These are phyloP conservation scores for Cruciata laevipes DNA, from an alignment of 257 asterid genomes.

Conservation along the genomic window DNA sequence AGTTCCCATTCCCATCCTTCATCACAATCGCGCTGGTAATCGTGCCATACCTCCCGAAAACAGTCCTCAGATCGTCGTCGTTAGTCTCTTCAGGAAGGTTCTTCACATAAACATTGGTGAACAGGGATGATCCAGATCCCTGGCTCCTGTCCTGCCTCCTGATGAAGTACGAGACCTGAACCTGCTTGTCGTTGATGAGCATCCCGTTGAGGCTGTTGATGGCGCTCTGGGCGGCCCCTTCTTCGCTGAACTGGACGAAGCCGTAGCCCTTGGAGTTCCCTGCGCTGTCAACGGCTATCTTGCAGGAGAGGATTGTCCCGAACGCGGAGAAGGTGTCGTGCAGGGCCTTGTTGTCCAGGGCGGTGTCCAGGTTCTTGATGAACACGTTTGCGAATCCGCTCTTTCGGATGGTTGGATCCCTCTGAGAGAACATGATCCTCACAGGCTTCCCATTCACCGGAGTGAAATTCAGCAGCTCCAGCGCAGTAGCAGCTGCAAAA, in stretches of 20 bases:
- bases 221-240: slow-evolving; percentile 63
- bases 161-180: slow-evolving; percentile 59
- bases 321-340: slow-evolving; percentile 61
- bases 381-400: slow-evolving; percentile 67
- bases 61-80: slow-evolving; percentile 38
- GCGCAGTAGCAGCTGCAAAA: slow-evolving; percentile 62
- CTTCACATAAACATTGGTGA: slow-evolving; percentile 67
- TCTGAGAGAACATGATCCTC: slow-evolving; percentile 74
- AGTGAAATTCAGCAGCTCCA: slow-evolving; percentile 57
- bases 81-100: slow-evolving; percentile 40
- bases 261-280: slow-evolving; percentile 71
- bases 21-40: slow-evolving; percentile 68
- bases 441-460: slow-evolving; percentile 61
- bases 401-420: slow-evolving; percentile 72
- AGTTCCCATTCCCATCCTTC: slow-evolving; percentile 53
- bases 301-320: slow-evolving; percentile 76
- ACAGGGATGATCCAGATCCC: slow-evolving; percentile 30
- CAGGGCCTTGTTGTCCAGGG: slow-evolving; percentile 63
- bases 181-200: slow-evolving; percentile 73
- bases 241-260: slow-evolving; percentile 70
- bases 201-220: slow-evolving; percentile 53
- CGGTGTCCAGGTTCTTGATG: slow-evolving; percentile 60
- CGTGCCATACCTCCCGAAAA: slow-evolving; percentile 48
- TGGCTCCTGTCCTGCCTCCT: slow-evolving; percentile 57
- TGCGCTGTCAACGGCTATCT: slow-evolving; percentile 50